Evolutionary conservation across 495 filamentous ascomycete species (phyloP), one percentile per base, ranked within the genome.

Genomic region (Aspergillus diversus): DNA sequence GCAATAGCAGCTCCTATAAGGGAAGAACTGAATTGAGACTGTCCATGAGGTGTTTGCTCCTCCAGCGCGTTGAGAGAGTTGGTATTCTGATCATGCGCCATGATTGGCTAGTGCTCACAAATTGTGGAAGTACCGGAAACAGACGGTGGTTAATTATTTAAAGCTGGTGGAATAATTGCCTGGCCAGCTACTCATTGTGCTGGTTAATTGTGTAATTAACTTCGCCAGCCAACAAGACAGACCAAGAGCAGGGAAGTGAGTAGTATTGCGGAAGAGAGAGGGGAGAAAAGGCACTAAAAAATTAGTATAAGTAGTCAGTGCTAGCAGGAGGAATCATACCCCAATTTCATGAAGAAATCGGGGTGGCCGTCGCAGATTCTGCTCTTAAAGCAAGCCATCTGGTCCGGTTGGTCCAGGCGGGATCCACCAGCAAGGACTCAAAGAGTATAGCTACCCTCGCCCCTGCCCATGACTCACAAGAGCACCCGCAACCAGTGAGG

Each of bases 1-100:
- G 89, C 89, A 71, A 94, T 84, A 21, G 87, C 83, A 33, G 86
- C 82, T 59, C 89, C 84, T 1, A 89, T 90, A 47, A 91, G 79
- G 11, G 89, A 87, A 7, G 87, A 87, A 47, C 73, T 73, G 32
- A 86, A 83, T n/a, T 73, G 75, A 71, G 85, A 87, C 11, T 77
- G 81, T 5, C 72, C 63, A 54, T 71, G 63, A 65, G 74, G 5
- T 62, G 58, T 39, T 32, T 65, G 63, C n/a, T 66, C 62, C 27
- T 66, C 64, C 32, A 66, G 12, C 12, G 62, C 60, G 56, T 66
- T 59, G 60, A 68, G 59, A 27, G 69, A 63, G 27, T 59, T 55
- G 57, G 54, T 59, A 39, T 17, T 64, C 47, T 57, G 52, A 32
- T 63, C 65, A 5, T 60, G 66, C 58, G 65, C 61, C 72, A 74